phyloP scores from a whole-genome alignment of 176 grass and related monocot species.

The Eragrostis nindensis region DNA sequence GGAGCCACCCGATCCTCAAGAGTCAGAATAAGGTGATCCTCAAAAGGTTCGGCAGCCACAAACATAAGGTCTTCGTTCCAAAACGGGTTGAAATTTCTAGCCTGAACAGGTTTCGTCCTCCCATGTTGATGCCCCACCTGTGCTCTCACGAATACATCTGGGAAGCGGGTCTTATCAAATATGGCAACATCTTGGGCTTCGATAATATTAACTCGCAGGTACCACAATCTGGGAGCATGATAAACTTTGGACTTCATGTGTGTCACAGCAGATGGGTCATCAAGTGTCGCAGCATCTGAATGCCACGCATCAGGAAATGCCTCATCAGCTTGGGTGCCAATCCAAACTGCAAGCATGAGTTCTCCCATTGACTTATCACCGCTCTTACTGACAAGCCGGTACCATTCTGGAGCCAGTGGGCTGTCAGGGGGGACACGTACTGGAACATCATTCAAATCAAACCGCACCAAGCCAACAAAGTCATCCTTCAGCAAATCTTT shows the following conservation, averaged over 20 bases:
- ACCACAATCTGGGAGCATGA: slow-evolving; percentile 96
- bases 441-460: slow-evolving; percentile 94
- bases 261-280: slow-evolving; percentile 59
- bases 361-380: slow-evolving; percentile 84
- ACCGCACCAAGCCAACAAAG: slow-evolving; percentile 84
- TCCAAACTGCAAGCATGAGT: slow-evolving; percentile 98
- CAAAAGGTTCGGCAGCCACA: slow-evolving; percentile 94
- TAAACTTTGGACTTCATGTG: slow-evolving; percentile 96
- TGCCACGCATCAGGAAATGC: slow-evolving; percentile 98
- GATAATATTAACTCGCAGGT: slow-evolving; percentile 84
- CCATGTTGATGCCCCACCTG: slow-evolving; percentile 77
- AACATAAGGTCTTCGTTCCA: slow-evolving; percentile 99
- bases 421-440: slow-evolving; percentile 88
- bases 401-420: slow-evolving; percentile 97
- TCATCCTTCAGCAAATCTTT: slow-evolving; percentile 92
- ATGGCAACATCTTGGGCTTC: slow-evolving; percentile 95
- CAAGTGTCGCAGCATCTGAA: slow-evolving; percentile 65
- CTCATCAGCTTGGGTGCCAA: slow-evolving; percentile 98
- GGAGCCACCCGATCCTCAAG: slow-evolving; percentile 86
- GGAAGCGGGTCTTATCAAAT: slow-evolving; percentile 77
- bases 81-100: slow-evolving; percentile 78
- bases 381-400: slow-evolving; percentile 76
- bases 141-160: slow-evolving; percentile 82
- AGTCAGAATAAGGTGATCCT: slow-evolving; percentile 91
- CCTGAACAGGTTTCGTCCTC: slow-evolving; percentile 75